Base-by-base conservation (phyloP, 169 alveolate genomes). In the Cryptosporidium baileyi region DNA sequence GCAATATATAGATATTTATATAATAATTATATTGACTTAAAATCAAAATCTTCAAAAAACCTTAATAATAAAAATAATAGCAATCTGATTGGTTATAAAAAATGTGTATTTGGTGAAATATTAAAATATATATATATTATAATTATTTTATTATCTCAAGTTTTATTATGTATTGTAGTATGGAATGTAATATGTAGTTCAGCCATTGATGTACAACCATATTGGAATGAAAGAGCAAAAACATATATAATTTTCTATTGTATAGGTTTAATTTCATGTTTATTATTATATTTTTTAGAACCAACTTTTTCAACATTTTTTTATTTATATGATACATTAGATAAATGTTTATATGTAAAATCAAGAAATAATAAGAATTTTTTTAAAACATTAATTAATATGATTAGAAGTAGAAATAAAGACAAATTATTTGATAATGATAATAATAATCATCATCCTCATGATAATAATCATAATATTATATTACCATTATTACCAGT, bases 101-200 rank as follows among this genome's bases (percentile, higher is more conserved):
- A 51, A 51, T n/a, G 61, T 26, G 11, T 54, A 7, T 2, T 51
- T 13, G 85, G 85, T 1, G 54, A 22, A 5, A 32, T 0, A 19
- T 45, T 74, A 24, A 74, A 30, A 36, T 40, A 57, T 22, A 34
- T 41, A 24, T 74, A 74, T 34, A 32, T 40, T 1, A 26, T 30
- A 15, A 19, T 74, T 1, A 51, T 74, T 6, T 26, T 57, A 3
- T 28, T 74, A 30, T 54, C 74, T 17, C 85, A 74, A 34, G 13
- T 54, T 11, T 74, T 74, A 38, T 22, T 74, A 8, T 74, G 74
- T 19, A 43, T 74, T 11, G 67, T 74, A 6, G 67, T 74, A 26
- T 74, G 85, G 85, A 74, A 74, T 41, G 85, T 74, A n/a, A 61
- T 74, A n/a, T 74, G 85, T 11, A 30, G 74, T 7, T 22, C 85